These are phyloP conservation scores for Suhomyces faveliae DNA, from an alignment of 805 yeast genomes.

Conservation along the genomic window DNA sequence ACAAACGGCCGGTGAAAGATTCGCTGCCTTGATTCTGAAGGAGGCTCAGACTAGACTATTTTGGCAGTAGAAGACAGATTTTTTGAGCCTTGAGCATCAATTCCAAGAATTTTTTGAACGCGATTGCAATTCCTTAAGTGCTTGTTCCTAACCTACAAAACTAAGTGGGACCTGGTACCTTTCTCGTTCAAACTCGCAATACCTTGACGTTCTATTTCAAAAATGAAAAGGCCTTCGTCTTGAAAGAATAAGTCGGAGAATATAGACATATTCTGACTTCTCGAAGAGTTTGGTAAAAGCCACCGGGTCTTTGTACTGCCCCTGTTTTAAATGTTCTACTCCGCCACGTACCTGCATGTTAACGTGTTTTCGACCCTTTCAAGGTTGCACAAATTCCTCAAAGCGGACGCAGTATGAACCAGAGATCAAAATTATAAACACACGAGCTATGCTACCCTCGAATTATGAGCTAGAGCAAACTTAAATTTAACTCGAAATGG, in stretches of 20 bases:
- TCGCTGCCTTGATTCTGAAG: background rate
- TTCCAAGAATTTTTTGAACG: background rate
- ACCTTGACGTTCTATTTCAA: background rate
- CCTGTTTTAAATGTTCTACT: background rate
- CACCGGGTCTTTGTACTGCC: background rate
- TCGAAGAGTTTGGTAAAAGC: background rate
- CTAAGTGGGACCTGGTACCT: background rate
- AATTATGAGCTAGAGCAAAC: slow-evolving; percentile 5
- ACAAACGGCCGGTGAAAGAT: background rate
- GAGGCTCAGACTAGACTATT: background rate
- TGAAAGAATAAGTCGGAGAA: background rate
- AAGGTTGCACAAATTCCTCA: slow-evolving; percentile 2
- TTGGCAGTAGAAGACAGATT: background rate
- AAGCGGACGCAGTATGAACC: background rate
- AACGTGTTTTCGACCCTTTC: background rate
- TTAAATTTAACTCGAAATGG: background rate
- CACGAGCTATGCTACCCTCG: background rate
- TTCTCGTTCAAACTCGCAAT: background rate
- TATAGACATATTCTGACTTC: background rate
- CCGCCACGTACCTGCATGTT: slow-evolving; percentile 6
- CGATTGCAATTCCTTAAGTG: background rate
- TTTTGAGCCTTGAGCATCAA: background rate
- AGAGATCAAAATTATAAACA: slow-evolving; percentile 3
- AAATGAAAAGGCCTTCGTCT: background rate
- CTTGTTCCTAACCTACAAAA: background rate